Base-by-base conservation (phyloP, 1,139 yeast species). In the Magnusiomyces fungicola region DNA sequence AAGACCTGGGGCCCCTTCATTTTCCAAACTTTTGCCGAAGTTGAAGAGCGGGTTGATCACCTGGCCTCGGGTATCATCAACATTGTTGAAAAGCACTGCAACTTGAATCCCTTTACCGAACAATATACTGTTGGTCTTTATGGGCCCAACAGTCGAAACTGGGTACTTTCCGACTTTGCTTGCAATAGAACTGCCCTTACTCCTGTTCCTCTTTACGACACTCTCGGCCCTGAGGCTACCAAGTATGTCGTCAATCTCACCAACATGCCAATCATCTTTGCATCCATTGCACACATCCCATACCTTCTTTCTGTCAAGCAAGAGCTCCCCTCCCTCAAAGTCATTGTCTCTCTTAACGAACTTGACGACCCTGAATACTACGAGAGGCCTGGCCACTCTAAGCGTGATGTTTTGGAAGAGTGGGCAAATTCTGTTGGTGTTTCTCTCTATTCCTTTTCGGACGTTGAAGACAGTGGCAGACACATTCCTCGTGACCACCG, bases 61-160 rank as follows among this genome's bases (percentile, higher is more conserved):
- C 69, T 84, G 41, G 92, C 88, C 5, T 69, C 86, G 2, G 94
- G 92, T 10, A 59, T 84, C 32, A 70, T 79, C 56, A 71, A 78
- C 43, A 64, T 77, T 3, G 63, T 61, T 12, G 49, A 50, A 18
- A 24, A 41, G 24, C 44, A 41, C 23, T 61, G 64, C 43, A 56
- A 57, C 44, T 41, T 56, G 58, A 56, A 58, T 19, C 65, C 43
- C 57, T 58, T 41, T 79, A 78, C 58, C 66, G 76, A 32, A 32
- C 34, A 32, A 32, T 32, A 32, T 32, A 32, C 34, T 34, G 79
- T 81, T n/a, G 70, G 80, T 1, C 58, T 81, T 23, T 75, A 76
- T 61, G 73, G 83, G 16, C 73, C 76, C 48, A 81, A 81, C 61
- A 66, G 78, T 50, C 67, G 72, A 4, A 83, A 81, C 59, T 81